These are phyloP conservation scores for Mycocentrospora acerina DNA, from an alignment of 2,329 filamentous ascomycete species.

Conservation along the genomic window DNA sequence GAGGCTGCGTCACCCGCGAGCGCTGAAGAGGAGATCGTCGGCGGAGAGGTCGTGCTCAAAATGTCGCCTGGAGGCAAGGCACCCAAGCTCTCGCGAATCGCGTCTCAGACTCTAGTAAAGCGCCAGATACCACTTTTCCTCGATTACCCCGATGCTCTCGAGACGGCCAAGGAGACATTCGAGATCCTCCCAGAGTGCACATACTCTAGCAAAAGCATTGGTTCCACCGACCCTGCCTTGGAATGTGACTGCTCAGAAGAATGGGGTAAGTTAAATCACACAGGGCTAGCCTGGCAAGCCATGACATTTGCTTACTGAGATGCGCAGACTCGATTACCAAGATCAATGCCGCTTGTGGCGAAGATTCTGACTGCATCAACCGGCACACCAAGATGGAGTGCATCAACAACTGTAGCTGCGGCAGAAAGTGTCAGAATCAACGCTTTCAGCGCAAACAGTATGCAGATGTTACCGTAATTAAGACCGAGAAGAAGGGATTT, in stretches of 20 bases:
- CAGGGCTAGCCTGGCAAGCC: conserved; percentile 3
- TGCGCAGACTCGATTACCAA: conserved; percentile 51
- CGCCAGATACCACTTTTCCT: conserved; percentile 68
- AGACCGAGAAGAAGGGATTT: conserved; percentile 96
- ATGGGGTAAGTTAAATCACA: conserved; percentile 70
- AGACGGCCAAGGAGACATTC: conserved; percentile 74
- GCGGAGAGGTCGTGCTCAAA: conserved; percentile 63
- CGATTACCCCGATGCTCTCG: conserved; percentile 75
- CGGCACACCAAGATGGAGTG: conserved; percentile 98
- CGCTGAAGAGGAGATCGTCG: conserved; percentile 56
- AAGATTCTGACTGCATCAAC: conserved; percentile 98
- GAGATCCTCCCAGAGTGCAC: conserved; percentile 80
- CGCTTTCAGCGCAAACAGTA: conserved; percentile 90
- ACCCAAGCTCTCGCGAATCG: conserved; percentile 71
- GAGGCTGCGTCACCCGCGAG: conserved; percentile 40
- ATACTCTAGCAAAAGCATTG: conserved; percentile 89
- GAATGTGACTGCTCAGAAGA: conserved; percentile 95
- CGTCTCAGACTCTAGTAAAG: conserved; percentile 67
- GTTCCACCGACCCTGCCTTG: conserved; percentile 86
- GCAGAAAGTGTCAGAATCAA: conserved; percentile 86
- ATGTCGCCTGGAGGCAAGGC: conserved; percentile 60
- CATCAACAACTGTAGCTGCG: conserved; percentile 82
- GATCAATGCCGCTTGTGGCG: conserved; percentile 82
- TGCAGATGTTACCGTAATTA: conserved; percentile 89
- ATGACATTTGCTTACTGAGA: too few species aligned